These are phyloP conservation scores for Ochetophila trinervis DNA, from an alignment of 306 rosid genomes.

Conservation along the genomic window DNA sequence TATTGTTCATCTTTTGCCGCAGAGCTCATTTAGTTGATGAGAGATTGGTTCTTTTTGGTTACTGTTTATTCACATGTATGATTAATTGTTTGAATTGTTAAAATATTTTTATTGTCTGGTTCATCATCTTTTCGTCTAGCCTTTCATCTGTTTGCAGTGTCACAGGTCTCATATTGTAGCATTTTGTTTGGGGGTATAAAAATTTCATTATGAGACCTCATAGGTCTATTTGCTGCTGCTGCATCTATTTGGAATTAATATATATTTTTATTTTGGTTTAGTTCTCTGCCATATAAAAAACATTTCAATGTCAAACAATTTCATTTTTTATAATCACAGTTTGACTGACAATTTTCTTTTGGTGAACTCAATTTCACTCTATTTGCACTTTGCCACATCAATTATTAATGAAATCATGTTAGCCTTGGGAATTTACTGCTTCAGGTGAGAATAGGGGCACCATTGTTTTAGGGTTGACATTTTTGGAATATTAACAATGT, in stretches of 20 bases:
- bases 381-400: slow-evolving; percentile 75
- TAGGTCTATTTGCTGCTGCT: slow-evolving; percentile 2
- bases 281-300: slow-evolving; percentile 10
- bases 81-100: not conserved
- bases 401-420: slow-evolving; percentile 74
- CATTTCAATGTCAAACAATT: slow-evolving; percentile 3
- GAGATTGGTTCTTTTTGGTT: slow-evolving; percentile 78
- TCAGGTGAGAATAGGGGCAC: slow-evolving; percentile 56
- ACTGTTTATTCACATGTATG: slow-evolving; percentile 64
- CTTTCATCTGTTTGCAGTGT: slow-evolving; percentile 3
- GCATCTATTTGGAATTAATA: not conserved
- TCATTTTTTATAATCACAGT: not conserved
- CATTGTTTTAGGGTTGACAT: not conserved
- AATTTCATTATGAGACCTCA: too few relatives aligned
- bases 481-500: not conserved
- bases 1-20: slow-evolving; percentile 33
- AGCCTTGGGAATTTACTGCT: slow-evolving; percentile 89
- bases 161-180: not conserved
- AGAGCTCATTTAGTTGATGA: slow-evolving; percentile 80
- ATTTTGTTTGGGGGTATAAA: too few relatives aligned
- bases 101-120: not conserved
- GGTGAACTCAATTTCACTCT: slow-evolving; percentile 53
- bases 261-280: not conserved
- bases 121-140: not conserved
- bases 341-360: slow-evolving; percentile 22